These are phyloP conservation scores for Diatrype stigma DNA, from an alignment of 2,329 filamentous ascomycete genomes.

Conservation along the genomic window DNA sequence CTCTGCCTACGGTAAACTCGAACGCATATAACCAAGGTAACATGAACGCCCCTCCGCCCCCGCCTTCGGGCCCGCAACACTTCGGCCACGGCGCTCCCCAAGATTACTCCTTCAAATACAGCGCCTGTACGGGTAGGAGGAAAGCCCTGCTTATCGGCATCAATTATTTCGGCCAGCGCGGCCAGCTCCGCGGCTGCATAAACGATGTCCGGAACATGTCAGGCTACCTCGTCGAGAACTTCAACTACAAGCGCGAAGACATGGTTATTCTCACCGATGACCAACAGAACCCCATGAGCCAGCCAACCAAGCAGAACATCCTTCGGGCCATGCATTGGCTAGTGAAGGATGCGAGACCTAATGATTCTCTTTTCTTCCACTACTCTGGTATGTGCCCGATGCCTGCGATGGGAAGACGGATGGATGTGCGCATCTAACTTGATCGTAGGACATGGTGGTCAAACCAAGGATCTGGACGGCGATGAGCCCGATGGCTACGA, in stretches of 20 bases:
- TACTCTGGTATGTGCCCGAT: slow-evolving; percentile 68
- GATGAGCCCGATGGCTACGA: slow-evolving; percentile 76
- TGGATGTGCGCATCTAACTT: slow-evolving; percentile 11
- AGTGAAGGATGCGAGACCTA: slow-evolving; percentile 85
- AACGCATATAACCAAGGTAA: slow-evolving; percentile 56
- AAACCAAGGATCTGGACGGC: slow-evolving; percentile 68
- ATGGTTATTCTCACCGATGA: slow-evolving; percentile 97
- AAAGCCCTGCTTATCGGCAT: slow-evolving; percentile 92
- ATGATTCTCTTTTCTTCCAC: slow-evolving; percentile 96
- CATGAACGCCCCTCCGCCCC: slow-evolving; percentile 58
- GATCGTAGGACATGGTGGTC: slow-evolving; percentile 64
- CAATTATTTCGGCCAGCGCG: slow-evolving; percentile 92
- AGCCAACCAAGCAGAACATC: slow-evolving; percentile 94
- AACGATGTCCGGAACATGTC: slow-evolving; percentile 99
- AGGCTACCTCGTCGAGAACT: slow-evolving; percentile 79
- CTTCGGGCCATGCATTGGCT: slow-evolving; percentile 96
- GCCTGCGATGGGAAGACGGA: slow-evolving; percentile 4
- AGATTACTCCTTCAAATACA: slow-evolving; percentile 84
- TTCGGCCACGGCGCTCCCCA: slow-evolving; percentile 79
- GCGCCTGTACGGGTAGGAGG: slow-evolving; percentile 79
- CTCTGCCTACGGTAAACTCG: slow-evolving; percentile 38
- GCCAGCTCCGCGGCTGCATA: slow-evolving; percentile 88
- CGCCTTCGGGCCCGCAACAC: slow-evolving; percentile 61
- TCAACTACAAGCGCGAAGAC: slow-evolving; percentile 89
- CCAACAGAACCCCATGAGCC: slow-evolving; percentile 95